These are phyloP conservation scores for Chondrostereum purpureum DNA, from an alignment of 1,284 basidiomycete genomes.

Conservation along the genomic window DNA sequence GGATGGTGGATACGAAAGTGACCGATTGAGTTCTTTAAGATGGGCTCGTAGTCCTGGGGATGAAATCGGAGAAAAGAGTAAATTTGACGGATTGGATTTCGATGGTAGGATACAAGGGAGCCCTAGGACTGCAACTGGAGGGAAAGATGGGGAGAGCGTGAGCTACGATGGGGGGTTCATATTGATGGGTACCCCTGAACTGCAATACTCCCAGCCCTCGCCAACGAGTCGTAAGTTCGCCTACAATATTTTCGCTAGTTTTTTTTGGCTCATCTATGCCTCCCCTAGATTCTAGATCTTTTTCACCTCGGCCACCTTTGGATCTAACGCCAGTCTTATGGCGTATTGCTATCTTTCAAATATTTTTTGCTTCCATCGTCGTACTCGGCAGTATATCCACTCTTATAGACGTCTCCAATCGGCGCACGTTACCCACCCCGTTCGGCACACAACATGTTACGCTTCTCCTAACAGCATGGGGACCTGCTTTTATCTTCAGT, in stretches of 20 bases:
- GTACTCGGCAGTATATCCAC: conserved; percentile 2
- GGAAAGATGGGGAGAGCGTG: neutral
- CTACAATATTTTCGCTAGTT: no score
- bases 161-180: neutral
- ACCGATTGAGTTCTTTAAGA: neutral
- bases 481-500: neutral
- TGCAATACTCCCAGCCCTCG: neutral
- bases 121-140: neutral
- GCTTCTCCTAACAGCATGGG: conserved; percentile 1
- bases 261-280: neutral
- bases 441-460: conserved; percentile 3
- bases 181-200: neutral
- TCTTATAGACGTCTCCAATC: neutral
- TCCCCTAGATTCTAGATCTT: neutral
- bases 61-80: neutral
- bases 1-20: neutral
- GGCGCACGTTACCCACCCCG: neutral
- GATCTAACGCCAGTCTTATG: neutral
- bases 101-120: no score
- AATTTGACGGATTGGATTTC: neutral
- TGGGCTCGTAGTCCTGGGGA: neutral
- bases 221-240: neutral
- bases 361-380: neutral
- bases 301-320: neutral
- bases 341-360: conserved; percentile 1